Conservation (phyloP, 2,329 filamentous ascomycete genomes). For the Aureobasidium namibiae region DNA sequence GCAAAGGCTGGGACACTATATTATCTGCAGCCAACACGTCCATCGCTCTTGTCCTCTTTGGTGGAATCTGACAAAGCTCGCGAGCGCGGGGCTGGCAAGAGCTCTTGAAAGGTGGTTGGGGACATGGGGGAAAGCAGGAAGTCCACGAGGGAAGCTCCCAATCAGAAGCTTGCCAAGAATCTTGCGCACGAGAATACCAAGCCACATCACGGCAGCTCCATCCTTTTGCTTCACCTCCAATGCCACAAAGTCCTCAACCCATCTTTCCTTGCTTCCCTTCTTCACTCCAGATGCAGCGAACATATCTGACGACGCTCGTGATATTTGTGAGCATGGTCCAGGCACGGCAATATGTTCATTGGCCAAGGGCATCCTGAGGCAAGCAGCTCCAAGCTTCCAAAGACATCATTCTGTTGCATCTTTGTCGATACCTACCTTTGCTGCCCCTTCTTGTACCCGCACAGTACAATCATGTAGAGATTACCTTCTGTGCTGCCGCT, state of each 20-base stretch:
- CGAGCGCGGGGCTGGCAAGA: slow-evolving; percentile 2
- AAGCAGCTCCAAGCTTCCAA: background rate
- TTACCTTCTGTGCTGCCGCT: background rate
- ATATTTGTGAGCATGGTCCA: no score
- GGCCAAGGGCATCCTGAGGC: background rate
- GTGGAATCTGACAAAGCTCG: background rate
- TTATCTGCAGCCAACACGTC: slow-evolving; percentile 17
- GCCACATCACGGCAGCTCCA: background rate
- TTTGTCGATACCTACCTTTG: background rate
- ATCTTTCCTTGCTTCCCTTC: background rate
- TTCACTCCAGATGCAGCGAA: background rate
- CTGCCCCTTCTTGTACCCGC: background rate
- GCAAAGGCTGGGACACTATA: slow-evolving; percentile 32
- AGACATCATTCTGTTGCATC: background rate
- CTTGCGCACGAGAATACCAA: background rate
- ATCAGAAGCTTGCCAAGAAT: background rate
- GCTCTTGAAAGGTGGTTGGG: slow-evolving; percentile 7
- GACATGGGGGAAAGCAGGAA: slow-evolving; percentile 1
- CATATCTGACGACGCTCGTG: no score
- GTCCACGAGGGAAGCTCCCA: background rate
- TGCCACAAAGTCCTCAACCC: no score
- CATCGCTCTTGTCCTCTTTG: slow-evolving; percentile 3
- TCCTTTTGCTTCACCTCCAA: background rate
- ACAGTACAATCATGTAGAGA: background rate
- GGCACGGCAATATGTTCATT: background rate